Conservation (phyloP, 177 flowering plant species). For the Vitis hybrid region DNA sequence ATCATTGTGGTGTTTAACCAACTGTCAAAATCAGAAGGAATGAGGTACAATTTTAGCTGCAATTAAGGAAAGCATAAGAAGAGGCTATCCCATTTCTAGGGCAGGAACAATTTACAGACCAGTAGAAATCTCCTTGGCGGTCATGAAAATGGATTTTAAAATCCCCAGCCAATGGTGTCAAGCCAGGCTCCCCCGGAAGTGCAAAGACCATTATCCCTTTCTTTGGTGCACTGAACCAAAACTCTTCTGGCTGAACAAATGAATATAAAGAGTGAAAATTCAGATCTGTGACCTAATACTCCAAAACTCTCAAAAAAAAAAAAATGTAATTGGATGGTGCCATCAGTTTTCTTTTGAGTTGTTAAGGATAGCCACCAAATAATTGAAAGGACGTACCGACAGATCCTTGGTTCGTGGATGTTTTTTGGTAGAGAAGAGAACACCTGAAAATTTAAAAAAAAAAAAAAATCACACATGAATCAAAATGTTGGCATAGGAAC, state of each 20-base stretch:
- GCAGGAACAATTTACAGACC: slow-evolving; percentile 31
- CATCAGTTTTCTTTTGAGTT: too few species aligned
- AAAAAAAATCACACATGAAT: background rate
- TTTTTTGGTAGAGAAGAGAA: slow-evolving; percentile 85
- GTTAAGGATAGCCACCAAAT: background rate
- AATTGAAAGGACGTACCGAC: slow-evolving; percentile 43
- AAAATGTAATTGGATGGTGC: too few species aligned
- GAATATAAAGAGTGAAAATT: background rate
- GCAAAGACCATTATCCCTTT: slow-evolving; percentile 98
- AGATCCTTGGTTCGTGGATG: slow-evolving; percentile 91
- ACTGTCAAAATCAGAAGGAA: slow-evolving; percentile 30
- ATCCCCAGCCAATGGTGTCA: slow-evolving; percentile 87
- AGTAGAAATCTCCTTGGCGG: slow-evolving; percentile 97
- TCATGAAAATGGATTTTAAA: slow-evolving; percentile 96
- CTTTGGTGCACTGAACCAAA: slow-evolving; percentile 94
- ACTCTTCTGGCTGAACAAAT: slow-evolving; percentile 81
- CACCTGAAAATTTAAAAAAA: slow-evolving; percentile 41
- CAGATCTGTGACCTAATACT: background rate
- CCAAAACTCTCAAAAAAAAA: background rate
- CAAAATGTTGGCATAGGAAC: background rate
- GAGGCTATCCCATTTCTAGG: background rate
- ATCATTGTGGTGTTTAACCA: slow-evolving; percentile 96
- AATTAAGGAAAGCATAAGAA: background rate
- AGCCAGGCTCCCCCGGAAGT: slow-evolving; percentile 96
- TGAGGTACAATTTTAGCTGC: background rate